Conservation (phyloP, 108 stramenopile species). For the Phaeodactylum tricornutum region DNA sequence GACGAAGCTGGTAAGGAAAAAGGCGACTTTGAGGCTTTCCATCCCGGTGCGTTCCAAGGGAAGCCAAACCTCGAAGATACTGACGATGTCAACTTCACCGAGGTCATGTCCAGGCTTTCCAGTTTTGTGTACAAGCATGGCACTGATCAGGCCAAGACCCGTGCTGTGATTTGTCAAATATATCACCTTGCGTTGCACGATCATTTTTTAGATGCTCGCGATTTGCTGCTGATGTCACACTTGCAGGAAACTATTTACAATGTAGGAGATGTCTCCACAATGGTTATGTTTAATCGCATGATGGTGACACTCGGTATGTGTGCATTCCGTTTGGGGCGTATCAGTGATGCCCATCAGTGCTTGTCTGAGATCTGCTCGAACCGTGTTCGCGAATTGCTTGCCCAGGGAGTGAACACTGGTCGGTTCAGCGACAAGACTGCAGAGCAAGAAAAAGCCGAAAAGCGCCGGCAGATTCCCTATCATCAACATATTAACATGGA, state of each 20-base stretch:
- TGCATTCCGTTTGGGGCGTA: constrained; percentile 93
- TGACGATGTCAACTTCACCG: constrained; percentile 25
- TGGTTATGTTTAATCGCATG: constrained; percentile 96
- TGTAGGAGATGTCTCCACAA: constrained; percentile 81
- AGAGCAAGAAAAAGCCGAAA: constrained; percentile 97
- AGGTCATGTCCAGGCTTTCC: constrained; percentile 62
- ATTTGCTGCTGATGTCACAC: constrained; percentile 95
- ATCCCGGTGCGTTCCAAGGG: constrained; percentile 68
- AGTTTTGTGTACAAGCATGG: constrained; percentile 88
- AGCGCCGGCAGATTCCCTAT: constrained; percentile 91
- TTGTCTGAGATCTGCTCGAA: constrained; percentile 87
- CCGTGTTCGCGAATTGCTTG: constrained; percentile 89
- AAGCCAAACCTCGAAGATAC: constrained; percentile 35
- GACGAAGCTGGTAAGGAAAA: constrained; percentile 15
- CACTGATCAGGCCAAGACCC: constrained; percentile 71
- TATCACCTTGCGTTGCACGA: constrained; percentile 96
- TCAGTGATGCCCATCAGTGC: constrained; percentile 92
- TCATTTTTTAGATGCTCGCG: constrained; percentile 91
- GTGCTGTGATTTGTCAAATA: constrained; percentile 95
- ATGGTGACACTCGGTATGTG: constrained; percentile 95
- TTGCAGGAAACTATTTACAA: constrained; percentile 78
- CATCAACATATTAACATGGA: constrained; percentile 96
- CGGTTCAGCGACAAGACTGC: constrained; percentile 82
- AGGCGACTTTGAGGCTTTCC: constrained; percentile 25
- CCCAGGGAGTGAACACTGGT: constrained; percentile 82